Evolutionary conservation across 768 basidiomycete genomes (phyloP).

Genomic region (Tylopilus plumbeoviolaceoides): DNA sequence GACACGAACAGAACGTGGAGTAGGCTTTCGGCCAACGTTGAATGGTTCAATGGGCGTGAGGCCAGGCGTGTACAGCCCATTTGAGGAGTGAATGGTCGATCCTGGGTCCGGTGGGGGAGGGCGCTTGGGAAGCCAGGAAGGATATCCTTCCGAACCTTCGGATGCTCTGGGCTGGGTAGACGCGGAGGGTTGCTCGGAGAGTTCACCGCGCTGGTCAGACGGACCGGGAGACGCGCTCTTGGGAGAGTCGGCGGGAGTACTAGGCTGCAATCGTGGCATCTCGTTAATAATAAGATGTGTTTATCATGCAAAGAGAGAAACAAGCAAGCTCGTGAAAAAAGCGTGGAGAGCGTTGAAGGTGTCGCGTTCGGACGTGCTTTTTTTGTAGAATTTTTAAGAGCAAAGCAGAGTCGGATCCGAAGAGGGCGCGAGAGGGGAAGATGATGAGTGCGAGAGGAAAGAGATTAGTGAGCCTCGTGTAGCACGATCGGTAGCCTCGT

Average conservation of each 20-base stretch:
- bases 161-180: conserved; percentile 32
- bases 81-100: conserved; percentile 61
- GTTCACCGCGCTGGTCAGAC: conserved; percentile 26
- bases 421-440: conserved; percentile 21
- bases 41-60: conserved; percentile 29
- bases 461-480: conserved; percentile 44
- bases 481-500: conserved; percentile 43
- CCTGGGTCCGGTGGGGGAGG: conserved; percentile 74
- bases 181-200: conserved; percentile 34
- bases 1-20: conserved; percentile 78
- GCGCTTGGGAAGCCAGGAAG: conserved; percentile 78
- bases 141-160: conserved; percentile 65
- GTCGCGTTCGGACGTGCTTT: conserved; percentile 30
- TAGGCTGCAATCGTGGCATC: conserved; percentile 35
- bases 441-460: conserved; percentile 19
- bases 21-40: conserved; percentile 66
- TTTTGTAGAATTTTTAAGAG: conserved; percentile 18
- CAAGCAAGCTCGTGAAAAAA: conserved; percentile 26
- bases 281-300: conserved; percentile 32
- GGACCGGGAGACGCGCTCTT: conserved; percentile 26
- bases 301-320: conserved; percentile 28
- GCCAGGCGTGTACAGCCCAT: conserved; percentile 35
- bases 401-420: conserved; percentile 9
- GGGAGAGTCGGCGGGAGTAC: conserved; percentile 28
- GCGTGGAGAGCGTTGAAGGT: conserved; percentile 24